These are phyloP conservation scores for Ottelia alismoides DNA, from an alignment of 106 monocot genomes.

Conservation along the genomic window DNA sequence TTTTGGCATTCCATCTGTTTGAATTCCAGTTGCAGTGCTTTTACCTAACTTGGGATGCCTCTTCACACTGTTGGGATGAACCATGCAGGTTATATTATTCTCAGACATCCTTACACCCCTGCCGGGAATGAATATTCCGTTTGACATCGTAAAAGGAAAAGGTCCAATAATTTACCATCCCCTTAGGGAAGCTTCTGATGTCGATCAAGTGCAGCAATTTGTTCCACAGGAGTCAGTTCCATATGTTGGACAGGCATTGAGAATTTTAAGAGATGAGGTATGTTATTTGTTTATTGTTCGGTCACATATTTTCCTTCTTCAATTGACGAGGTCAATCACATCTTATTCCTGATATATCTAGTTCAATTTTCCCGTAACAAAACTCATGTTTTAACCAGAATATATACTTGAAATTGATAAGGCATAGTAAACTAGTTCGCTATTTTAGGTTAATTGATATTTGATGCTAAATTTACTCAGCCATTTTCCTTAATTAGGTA, in stretches of 20 bases:
- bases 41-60: too few relatives aligned
- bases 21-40: too few relatives aligned
- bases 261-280: constrained; percentile 60
- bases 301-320: background rate
- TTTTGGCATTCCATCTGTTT: too few relatives aligned
- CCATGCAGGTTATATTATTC: constrained; percentile 90
- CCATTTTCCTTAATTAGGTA: constrained; percentile 45
- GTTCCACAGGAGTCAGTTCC: constrained; percentile 77
- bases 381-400: too few relatives aligned
- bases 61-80: too few relatives aligned
- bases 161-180: constrained; percentile 80
- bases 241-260: constrained; percentile 86
- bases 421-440: too few relatives aligned
- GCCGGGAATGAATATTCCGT: constrained; percentile 96
- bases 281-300: background rate
- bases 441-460: too few relatives aligned
- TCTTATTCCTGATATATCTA: too few relatives aligned
- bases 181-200: constrained; percentile 56
- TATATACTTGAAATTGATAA: too few relatives aligned
- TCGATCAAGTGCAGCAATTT: constrained; percentile 73
- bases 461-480: too few relatives aligned
- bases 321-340: background rate
- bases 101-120: constrained; percentile 93
- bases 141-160: constrained; percentile 98
- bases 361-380: too few relatives aligned